Conservation (phyloP, 768 basidiomycete genomes). For the Candolleomyces aberdarensis region DNA sequence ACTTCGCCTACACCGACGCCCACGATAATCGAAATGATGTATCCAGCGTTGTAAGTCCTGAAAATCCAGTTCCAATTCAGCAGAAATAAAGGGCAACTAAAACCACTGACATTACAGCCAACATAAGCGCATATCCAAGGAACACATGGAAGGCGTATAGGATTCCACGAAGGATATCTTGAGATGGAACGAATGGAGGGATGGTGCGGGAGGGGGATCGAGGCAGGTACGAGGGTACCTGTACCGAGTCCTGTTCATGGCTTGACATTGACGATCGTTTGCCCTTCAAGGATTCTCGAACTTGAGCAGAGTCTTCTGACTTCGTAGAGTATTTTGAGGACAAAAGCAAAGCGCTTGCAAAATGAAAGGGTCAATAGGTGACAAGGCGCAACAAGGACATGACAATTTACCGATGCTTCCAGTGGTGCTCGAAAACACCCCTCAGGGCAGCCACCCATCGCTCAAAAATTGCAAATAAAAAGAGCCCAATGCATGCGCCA, state of each 20-base stretch:
- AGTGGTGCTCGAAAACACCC: slow-evolving; percentile 48
- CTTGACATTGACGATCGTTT: not conserved
- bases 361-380: not conserved
- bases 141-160: slow-evolving; percentile 61
- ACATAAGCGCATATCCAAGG: slow-evolving; percentile 72
- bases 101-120: slow-evolving; percentile 68
- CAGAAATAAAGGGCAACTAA: not conserved
- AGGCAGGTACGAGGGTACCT: slow-evolving; percentile 1
- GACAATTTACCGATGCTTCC: slow-evolving; percentile 51
- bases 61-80: slow-evolving; percentile 6
- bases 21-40: slow-evolving; percentile 65
- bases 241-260: not conserved
- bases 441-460: slow-evolving; percentile 63
- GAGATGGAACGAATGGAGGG: slow-evolving; percentile 61
- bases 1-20: slow-evolving; percentile 77
- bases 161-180: slow-evolving; percentile 70
- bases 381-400: not conserved
- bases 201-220: slow-evolving; percentile 29
- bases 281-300: not conserved
- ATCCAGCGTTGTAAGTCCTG: slow-evolving; percentile 85
- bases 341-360: not conserved
- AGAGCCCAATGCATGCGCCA: slow-evolving; percentile 71
- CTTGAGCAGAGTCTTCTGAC: slow-evolving; percentile 1
- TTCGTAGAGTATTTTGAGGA: slow-evolving; percentile 17
- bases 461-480: slow-evolving; percentile 67